These are phyloP conservation scores for Trichosporon asahii DNA, from an alignment of 1,284 basidiomycete genomes.

Conservation along the genomic window DNA sequence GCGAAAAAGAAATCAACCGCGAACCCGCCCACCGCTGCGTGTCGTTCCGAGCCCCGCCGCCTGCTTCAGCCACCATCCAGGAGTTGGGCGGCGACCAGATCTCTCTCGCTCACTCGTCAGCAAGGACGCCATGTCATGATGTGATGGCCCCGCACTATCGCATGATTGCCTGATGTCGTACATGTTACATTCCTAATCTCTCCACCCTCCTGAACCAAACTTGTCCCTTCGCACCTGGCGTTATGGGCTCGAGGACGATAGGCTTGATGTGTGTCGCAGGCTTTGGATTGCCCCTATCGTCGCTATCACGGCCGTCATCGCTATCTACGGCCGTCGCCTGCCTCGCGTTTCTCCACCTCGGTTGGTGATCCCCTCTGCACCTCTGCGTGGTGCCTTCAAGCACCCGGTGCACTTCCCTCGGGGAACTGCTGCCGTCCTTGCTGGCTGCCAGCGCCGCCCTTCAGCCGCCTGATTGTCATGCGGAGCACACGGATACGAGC, in stretches of 20 bases:
- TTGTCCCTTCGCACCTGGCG: background rate
- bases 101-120: too few relatives aligned
- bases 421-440: background rate
- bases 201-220: background rate
- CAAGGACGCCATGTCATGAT: background rate
- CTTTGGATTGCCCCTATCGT: background rate
- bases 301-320: background rate
- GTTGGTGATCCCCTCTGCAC: too few relatives aligned
- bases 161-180: background rate
- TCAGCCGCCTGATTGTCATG: background rate
- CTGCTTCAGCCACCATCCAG: too few relatives aligned
- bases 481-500: background rate
- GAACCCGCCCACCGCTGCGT: too few relatives aligned
- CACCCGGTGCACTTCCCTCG: background rate
- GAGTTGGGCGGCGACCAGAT: too few relatives aligned
- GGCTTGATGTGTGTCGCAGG: too few relatives aligned
- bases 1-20: background rate
- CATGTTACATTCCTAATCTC: background rate
- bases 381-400: background rate
- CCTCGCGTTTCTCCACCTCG: background rate
- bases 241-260: too few relatives aligned
- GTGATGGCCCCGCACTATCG: background rate
- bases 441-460: background rate
- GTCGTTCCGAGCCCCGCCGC: too few relatives aligned
- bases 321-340: background rate